Evolutionary conservation across 345 rosid species (phyloP), one percentile per base, ranked within the genome.

Genomic region (Mangifera indica): DNA sequence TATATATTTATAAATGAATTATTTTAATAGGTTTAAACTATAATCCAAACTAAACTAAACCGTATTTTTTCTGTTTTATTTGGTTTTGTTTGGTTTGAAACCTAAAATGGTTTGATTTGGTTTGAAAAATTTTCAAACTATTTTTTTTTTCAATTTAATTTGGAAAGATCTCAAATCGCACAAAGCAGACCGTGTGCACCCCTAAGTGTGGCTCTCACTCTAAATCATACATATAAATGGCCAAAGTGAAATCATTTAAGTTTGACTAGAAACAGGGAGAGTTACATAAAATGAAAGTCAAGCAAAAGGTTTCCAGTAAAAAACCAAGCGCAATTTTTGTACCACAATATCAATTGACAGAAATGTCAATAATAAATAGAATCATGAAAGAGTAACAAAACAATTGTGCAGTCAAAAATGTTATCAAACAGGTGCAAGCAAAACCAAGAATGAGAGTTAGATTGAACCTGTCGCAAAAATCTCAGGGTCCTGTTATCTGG

Each of bases 401-500:
- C 2, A 53, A 63, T 4, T 52, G 26, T 44, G 37, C 37, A 15
- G 2, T 63, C 44, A 29, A 32, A 56, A 57, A 60, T 21, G 22
- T n/a, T 42, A 68, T n/a, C 21, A 60, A 20, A 52, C 40, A 25
- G 14, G 58, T 18, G 54, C 58, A 72, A 32, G 20, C 8, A n/a
- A 42, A 70, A 59, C 29, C 14, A 72, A 54, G 51, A 45, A 67
- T 0, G 2, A 60, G 21, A 15, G 34, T 18, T 60, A 75, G 65
- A 61, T 44, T 74, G 49, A 75, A 94, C 98, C 98, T 91, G 98
- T 82, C 93, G 93, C 74, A 91, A 55, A 76, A 92, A 95, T 54
- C 88, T 91, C 71, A 89, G 73, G 84, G 91, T 86, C 75, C 87
- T 88, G 76, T 88, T 85, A 77, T 93, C 99, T 69, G 99, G 99